Evolutionary conservation across 2,329 filamentous ascomycete genomes (phyloP).

Genomic region (Sarocladiaceae sp.): DNA sequence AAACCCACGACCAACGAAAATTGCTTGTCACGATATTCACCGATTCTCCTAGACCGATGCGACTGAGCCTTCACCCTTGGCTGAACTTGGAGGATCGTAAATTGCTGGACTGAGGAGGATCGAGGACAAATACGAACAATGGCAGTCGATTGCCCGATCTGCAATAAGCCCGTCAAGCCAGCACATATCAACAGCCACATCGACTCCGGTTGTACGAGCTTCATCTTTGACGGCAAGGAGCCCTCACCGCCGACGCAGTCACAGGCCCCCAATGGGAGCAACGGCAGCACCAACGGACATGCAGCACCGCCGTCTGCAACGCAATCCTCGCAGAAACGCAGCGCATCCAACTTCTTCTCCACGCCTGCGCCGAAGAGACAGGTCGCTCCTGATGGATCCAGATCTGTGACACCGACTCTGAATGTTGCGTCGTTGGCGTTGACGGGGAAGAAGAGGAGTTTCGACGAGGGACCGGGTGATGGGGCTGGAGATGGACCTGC

Average conservation of each 20-base stretch:
- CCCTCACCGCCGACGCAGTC: constrained; percentile 25
- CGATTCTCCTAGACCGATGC: too few relatives aligned
- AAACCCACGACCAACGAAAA: background rate
- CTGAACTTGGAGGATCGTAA: too few relatives aligned
- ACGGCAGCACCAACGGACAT: constrained; percentile 15
- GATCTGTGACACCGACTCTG: constrained; percentile 26
- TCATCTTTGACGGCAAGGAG: constrained; percentile 55
- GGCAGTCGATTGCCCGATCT: constrained; percentile 75
- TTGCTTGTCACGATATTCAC: background rate
- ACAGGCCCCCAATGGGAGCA: constrained; percentile 22
- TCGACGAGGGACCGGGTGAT: constrained; percentile 48
- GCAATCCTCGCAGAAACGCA: constrained; percentile 43
- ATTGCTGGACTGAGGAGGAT: background rate
- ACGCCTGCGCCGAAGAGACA: constrained; percentile 56
- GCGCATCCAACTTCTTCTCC: constrained; percentile 57
- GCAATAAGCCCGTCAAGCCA: constrained; percentile 66
- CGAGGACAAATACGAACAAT: constrained; percentile 16
- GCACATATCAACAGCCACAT: constrained; percentile 84
- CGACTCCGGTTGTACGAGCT: constrained; percentile 73
- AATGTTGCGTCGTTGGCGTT: constrained; percentile 26
- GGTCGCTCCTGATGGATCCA: constrained; percentile 25
- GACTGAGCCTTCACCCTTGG: too few relatives aligned
- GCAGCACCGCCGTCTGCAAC: constrained; percentile 1
- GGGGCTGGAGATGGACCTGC: constrained; percentile 10
- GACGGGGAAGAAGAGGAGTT: constrained; percentile 45